Conservation (phyloP, 164 flowering plant genomes). For the Vitis rupestris region DNA sequence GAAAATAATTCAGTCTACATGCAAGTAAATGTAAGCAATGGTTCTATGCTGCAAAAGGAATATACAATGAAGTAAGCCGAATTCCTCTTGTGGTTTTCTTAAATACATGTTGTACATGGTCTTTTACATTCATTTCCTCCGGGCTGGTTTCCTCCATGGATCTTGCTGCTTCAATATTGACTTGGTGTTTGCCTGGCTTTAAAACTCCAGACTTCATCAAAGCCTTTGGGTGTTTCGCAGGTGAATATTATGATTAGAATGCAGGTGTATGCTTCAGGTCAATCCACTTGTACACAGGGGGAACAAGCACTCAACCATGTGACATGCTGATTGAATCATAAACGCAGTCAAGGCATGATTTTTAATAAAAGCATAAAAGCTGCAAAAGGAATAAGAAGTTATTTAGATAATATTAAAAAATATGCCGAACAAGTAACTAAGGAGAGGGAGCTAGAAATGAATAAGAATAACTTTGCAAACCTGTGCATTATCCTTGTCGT, state of each 20-base stretch:
- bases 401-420: background rate
- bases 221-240: background rate
- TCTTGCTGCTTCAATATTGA: too few relatives aligned
- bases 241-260: background rate
- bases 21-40: too few relatives aligned
- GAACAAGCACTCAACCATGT: background rate
- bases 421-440: background rate
- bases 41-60: too few relatives aligned
- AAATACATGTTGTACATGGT: too few relatives aligned
- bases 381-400: background rate
- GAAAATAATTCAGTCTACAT: too few relatives aligned
- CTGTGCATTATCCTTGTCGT: conserved; percentile 32
- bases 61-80: too few relatives aligned
- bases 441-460: background rate
- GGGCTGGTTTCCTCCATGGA: too few relatives aligned
- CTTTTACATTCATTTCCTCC: too few relatives aligned
- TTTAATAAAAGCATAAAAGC: background rate
- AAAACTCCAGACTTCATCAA: background rate
- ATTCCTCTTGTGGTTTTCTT: too few relatives aligned
- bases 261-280: background rate
- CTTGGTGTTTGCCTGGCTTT: background rate
- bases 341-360: background rate
- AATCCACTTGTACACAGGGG: background rate
- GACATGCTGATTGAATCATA: background rate
- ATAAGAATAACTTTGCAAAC: background rate